These are phyloP conservation scores for Clohesyomyces aquaticus DNA, from an alignment of 495 filamentous ascomycete genomes.

Conservation along the genomic window DNA sequence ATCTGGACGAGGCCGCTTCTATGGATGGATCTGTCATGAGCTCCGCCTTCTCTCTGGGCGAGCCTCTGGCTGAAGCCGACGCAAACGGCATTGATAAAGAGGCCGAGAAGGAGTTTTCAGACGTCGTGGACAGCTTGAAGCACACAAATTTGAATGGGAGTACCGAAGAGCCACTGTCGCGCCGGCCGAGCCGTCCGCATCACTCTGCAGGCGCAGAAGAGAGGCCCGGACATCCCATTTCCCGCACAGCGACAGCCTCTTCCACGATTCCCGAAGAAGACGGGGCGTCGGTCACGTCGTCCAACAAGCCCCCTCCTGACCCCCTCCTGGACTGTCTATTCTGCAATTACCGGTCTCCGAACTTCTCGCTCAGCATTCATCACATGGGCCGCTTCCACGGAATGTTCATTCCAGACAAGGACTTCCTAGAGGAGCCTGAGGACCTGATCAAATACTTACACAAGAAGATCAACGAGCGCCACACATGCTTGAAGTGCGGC, in stretches of 20 bases:
- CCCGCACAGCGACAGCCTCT: constrained; percentile 22
- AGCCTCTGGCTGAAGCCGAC: constrained; percentile 60
- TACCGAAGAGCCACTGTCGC: constrained; percentile 49
- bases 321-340: constrained; percentile 78
- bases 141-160: constrained; percentile 68
- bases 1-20: constrained; percentile 72
- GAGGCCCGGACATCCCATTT: constrained; percentile 51
- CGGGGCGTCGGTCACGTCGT: constrained; percentile 14
- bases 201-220: constrained; percentile 52
- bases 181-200: constrained; percentile 60
- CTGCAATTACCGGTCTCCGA: constrained; percentile 80
- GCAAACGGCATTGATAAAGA: constrained; percentile 60
- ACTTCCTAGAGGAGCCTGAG: constrained; percentile 78
- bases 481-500: constrained; percentile 84
- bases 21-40: constrained; percentile 83
- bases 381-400: constrained; percentile 94
- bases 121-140: constrained; percentile 78
- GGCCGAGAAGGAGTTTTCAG: constrained; percentile 73
- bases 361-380: constrained; percentile 68
- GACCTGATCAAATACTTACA: constrained; percentile 77
- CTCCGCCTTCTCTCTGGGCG: constrained; percentile 87
- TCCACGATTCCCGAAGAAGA: constrained; percentile 18
- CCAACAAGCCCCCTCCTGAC: constrained; percentile 32
- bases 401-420: constrained; percentile 91
- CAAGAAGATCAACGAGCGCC: constrained; percentile 73